Conservation (phyloP, 768 basidiomycete species). For the Postia placenta region DNA sequence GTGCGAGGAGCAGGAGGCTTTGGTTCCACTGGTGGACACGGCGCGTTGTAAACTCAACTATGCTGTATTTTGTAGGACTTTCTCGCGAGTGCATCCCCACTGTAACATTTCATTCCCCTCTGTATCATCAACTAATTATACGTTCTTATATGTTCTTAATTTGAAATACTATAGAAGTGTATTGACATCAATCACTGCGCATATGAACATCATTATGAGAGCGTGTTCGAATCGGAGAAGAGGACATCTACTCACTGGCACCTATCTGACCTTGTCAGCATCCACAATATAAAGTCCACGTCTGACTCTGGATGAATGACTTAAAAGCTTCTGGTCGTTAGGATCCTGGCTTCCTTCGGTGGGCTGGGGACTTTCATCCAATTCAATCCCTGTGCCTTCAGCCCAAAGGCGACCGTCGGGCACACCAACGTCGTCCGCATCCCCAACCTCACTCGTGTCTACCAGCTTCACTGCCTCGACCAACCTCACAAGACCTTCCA, state of each 20-base stretch:
- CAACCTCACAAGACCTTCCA: slow-evolving; percentile 68
- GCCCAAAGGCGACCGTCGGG: slow-evolving; percentile 40
- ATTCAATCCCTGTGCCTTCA: slow-evolving; percentile 29
- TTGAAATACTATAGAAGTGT: no score
- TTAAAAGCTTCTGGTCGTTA: slow-evolving; percentile 9
- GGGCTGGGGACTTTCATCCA: slow-evolving; percentile 13
- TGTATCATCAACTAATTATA: no score
- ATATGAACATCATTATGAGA: no score
- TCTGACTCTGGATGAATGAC: slow-evolving; percentile 10
- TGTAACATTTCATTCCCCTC: no score
- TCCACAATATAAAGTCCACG: slow-evolving; percentile 17
- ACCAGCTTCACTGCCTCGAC: slow-evolving; percentile 80
- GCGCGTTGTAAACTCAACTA: no score
- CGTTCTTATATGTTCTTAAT: no score
- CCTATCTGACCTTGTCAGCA: slow-evolving; percentile 10
- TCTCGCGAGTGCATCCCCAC: no score
- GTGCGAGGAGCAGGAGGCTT: slow-evolving; percentile 82
- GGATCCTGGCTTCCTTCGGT: neutral
- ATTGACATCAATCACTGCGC: no score
- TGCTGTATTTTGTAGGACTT: no score
- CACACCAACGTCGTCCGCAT: slow-evolving; percentile 14
- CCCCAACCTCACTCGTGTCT: slow-evolving; percentile 15
- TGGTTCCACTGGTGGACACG: slow-evolving; percentile 91
- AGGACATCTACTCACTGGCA: neutral
- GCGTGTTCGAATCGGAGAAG: neutral